These are phyloP conservation scores for Phytomonas serpens DNA, from an alignment of 208 protist species.

Conservation along the genomic window DNA sequence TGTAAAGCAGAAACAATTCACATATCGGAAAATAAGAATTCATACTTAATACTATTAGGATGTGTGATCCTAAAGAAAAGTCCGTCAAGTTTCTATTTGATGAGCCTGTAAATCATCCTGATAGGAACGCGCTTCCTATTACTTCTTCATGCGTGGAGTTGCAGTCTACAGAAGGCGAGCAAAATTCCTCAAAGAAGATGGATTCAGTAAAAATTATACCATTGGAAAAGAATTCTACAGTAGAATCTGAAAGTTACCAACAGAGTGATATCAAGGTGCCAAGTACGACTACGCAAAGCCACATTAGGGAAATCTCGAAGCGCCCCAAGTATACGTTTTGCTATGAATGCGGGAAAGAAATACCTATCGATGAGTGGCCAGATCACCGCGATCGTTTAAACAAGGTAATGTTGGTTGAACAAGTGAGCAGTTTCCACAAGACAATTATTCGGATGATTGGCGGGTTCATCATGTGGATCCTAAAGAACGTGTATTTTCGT, in stretches of 20 bases:
- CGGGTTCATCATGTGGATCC: slow-evolving; percentile 77
- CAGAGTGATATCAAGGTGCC: neutral
- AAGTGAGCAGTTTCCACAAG: slow-evolving; percentile 43
- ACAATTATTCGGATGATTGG: slow-evolving; percentile 51
- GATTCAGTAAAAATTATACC: neutral
- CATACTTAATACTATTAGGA: slow-evolving; percentile 2
- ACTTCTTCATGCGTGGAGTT: neutral
- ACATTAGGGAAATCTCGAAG: slow-evolving; percentile 8
- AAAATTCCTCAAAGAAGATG: neutral
- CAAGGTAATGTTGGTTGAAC: slow-evolving; percentile 41
- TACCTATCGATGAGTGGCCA: slow-evolving; percentile 63
- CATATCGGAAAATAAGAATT: slow-evolving; percentile 1
- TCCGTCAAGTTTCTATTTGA: slow-evolving; percentile 13
- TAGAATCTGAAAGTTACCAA: neutral
- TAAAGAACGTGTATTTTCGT: slow-evolving; percentile 89
- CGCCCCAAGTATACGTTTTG: slow-evolving; percentile 39
- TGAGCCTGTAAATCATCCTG: neutral
- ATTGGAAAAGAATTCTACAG: neutral
- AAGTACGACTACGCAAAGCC: neutral
- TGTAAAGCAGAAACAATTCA: neutral
- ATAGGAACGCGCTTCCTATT: neutral
- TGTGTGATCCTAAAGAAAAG: slow-evolving; percentile 16
- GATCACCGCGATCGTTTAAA: slow-evolving; percentile 66
- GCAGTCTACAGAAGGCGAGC: neutral
- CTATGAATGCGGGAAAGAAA: slow-evolving; percentile 43